Percentiles rank a stretch among this genome's conserved stretches.
Conservation (phyloP, 2,329 filamentous ascomycete species). For the Fusarium chuoi region DNA sequence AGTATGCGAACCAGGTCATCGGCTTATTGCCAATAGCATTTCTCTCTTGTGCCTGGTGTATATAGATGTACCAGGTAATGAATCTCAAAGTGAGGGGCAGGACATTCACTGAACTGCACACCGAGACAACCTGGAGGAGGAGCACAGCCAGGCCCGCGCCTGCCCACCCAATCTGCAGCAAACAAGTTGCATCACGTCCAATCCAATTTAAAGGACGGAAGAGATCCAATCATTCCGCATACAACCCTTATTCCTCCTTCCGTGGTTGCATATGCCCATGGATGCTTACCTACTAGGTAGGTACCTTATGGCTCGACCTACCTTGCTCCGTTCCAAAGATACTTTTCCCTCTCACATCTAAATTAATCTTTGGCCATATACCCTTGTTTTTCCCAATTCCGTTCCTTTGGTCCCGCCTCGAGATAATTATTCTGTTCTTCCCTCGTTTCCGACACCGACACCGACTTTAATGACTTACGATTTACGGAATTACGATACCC, state of each 20-base stretch:
- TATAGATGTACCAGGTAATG: background rate
- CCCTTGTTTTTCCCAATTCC: slow-evolving; percentile 8
- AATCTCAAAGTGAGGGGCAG: background rate
- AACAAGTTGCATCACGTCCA: slow-evolving; percentile 27
- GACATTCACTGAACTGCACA: background rate
- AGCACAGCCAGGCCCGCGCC: slow-evolving; percentile 32
- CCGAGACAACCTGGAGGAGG: slow-evolving; percentile 1
- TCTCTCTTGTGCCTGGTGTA: background rate
- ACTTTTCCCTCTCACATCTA: slow-evolving; percentile 20
- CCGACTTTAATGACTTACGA: slow-evolving; percentile 7
- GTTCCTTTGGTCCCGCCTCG: background rate
- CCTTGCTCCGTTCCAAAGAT: background rate
- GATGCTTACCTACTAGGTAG: background rate
- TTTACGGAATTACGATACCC: slow-evolving; percentile 11
- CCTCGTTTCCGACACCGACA: background rate
- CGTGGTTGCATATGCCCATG: background rate
- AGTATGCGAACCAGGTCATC: background rate
- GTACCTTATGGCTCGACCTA: background rate
- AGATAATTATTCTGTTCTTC: background rate
- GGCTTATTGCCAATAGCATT: background rate
- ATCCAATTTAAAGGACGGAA: slow-evolving; percentile 1
- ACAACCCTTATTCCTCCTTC: slow-evolving; percentile 14
- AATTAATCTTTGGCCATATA: slow-evolving; percentile 12
- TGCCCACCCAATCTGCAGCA: slow-evolving; percentile 27
- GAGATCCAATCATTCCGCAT: slow-evolving; percentile 14